A percentile compares a stretch with the other conserved stretches of the same genome.
Evolutionary conservation across 2,329 filamentous ascomycete species (phyloP).

Genomic region (Pestalotiopsis sp.): DNA sequence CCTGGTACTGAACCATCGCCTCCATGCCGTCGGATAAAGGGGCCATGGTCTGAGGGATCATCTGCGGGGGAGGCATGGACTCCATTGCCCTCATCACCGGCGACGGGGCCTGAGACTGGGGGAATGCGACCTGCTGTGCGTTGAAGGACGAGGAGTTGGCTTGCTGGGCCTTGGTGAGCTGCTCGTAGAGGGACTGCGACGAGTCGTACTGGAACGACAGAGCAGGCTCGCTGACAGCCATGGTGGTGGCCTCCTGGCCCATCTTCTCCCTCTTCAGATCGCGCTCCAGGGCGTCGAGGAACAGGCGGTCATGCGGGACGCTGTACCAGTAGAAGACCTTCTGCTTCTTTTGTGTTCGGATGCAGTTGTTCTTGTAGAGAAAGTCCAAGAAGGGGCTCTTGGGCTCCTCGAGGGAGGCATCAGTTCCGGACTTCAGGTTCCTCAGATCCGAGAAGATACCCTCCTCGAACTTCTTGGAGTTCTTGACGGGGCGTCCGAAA

Average conservation of each 20-base stretch:
- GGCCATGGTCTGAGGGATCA: constrained; percentile 66
- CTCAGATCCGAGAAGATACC: constrained; percentile 98
- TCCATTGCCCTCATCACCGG: constrained; percentile 90
- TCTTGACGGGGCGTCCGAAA: constrained; percentile 97
- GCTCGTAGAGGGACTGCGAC: constrained; percentile 97
- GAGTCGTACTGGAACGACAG: constrained; percentile 99
- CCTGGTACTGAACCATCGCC: constrained; percentile 69
- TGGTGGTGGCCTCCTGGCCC: constrained; percentile 93
- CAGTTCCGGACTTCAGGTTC: constrained; percentile 97
- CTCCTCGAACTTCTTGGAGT: constrained; percentile 99
- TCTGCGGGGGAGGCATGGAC: constrained; percentile 88
- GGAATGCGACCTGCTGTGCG: constrained; percentile 70
- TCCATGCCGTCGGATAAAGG: constrained; percentile 68
- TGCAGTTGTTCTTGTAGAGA: constrained; percentile 99
- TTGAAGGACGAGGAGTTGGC: constrained; percentile 97
- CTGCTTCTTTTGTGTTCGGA: constrained; percentile 99
- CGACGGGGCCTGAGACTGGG: constrained; percentile 80
- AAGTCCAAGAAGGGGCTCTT: constrained; percentile 99
- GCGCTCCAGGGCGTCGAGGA: constrained; percentile 94
- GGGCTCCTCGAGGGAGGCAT: constrained; percentile 96
- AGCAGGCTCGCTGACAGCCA: constrained; percentile 95
- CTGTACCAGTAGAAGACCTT: constrained; percentile 99
- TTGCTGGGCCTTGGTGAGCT: constrained; percentile 98
- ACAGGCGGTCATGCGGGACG: constrained; percentile 95
- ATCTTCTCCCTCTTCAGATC: constrained; percentile 99